phyloP scores from a whole-genome alignment of 208 protist species.

The Kentomonas sorsogonicus region DNA sequence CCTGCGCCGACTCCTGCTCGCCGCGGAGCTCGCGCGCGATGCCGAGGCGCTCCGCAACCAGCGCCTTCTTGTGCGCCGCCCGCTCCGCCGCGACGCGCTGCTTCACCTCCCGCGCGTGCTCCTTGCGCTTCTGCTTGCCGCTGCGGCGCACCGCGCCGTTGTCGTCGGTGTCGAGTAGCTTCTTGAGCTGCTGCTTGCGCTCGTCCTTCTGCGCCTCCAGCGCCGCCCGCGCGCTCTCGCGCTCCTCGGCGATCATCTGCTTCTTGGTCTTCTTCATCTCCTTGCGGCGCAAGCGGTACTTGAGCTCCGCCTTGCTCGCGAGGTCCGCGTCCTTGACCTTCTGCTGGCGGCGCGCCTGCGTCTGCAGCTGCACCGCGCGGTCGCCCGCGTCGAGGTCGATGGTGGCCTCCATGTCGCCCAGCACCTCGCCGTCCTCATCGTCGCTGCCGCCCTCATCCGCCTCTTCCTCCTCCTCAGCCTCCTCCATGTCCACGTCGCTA shows the following conservation, averaged over 20 bases:
- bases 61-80: slow-evolving; percentile 58
- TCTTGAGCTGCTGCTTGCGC: slow-evolving; percentile 44
- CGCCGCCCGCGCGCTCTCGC: slow-evolving; percentile 45
- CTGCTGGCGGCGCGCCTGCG: slow-evolving; percentile 49
- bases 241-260: slow-evolving; percentile 58
- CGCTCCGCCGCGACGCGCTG: slow-evolving; percentile 61
- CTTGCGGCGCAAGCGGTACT: slow-evolving; percentile 83
- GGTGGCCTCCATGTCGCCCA: slow-evolving; percentile 71
- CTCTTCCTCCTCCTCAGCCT: slow-evolving; percentile 19
- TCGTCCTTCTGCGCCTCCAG: slow-evolving; percentile 35
- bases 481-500: slow-evolving; percentile 67
- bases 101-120: slow-evolving; percentile 66
- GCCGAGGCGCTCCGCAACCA: slow-evolving; percentile 52
- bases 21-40: slow-evolving; percentile 35
- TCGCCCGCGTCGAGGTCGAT: slow-evolving; percentile 76
- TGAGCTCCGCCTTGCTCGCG: slow-evolving; percentile 63
- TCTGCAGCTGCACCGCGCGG: slow-evolving; percentile 70
- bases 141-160: slow-evolving; percentile 31
- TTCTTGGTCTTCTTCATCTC: slow-evolving; percentile 86
- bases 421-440: slow-evolving; percentile 18
- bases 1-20: slow-evolving; percentile 31
- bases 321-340: slow-evolving; percentile 59
- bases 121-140: slow-evolving; percentile 72
- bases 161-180: slow-evolving; percentile 52
- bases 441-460: slow-evolving; percentile 16